Conservation (phyloP, 75 land plant species). For the Cryptomeria japonica region DNA sequence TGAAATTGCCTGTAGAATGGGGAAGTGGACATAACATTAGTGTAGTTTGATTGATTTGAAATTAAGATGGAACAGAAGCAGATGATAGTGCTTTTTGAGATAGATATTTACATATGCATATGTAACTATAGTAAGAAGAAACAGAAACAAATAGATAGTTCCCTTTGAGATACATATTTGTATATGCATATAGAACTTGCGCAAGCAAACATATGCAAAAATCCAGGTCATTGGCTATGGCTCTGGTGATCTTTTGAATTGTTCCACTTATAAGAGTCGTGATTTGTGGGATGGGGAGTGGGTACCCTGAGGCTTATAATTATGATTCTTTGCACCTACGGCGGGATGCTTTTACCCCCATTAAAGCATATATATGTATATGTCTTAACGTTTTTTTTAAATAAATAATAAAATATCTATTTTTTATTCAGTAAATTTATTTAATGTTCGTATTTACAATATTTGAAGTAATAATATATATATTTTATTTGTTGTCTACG, state of each 20-base stretch:
- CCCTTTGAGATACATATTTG: too few relatives aligned
- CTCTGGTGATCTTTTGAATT: background rate
- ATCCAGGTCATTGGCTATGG: background rate
- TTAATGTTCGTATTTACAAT: too few relatives aligned
- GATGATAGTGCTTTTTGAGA: background rate
- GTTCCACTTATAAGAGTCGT: background rate
- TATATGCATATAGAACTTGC: background rate
- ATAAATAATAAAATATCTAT: too few relatives aligned
- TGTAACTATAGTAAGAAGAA: background rate
- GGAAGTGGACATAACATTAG: conserved; percentile 59
- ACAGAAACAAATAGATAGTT: background rate
- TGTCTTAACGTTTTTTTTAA: too few relatives aligned
- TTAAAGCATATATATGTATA: too few relatives aligned
- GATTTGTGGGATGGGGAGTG: background rate
- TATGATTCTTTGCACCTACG: conserved; percentile 11
- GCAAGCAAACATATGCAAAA: too few relatives aligned
- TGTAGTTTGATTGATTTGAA: conserved; percentile 57
- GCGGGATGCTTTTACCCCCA: background rate
- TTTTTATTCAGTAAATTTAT: too few relatives aligned
- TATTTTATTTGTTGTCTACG: too few relatives aligned
- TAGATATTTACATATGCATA: background rate
- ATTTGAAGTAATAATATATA: too few relatives aligned
- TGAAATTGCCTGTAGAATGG: conserved; percentile 30
- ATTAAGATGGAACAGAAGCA: conserved; percentile 8
- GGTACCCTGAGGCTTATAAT: background rate